Evolutionary conservation across 139 green algal species (phyloP).

Genomic region (Chlorella sp.): DNA sequence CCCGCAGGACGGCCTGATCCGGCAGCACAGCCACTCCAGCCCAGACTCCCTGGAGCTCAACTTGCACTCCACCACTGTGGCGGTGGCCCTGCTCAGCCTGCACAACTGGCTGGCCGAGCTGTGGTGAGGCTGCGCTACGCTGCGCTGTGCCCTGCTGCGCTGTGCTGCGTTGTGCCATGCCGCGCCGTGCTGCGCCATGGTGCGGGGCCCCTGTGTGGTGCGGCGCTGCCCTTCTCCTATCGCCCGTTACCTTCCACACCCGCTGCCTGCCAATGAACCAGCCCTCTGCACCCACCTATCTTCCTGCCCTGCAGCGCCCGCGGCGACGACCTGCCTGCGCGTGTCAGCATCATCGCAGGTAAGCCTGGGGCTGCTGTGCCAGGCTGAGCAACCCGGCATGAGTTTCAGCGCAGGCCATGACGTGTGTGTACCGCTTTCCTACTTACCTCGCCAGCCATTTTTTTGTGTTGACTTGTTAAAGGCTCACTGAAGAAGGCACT

Average conservation of each 20-base stretch:
- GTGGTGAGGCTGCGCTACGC: background rate
- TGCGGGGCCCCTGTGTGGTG: background rate
- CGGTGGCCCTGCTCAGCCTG: constrained; percentile 38
- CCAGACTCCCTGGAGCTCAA: constrained; percentile 8
- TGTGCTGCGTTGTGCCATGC: background rate
- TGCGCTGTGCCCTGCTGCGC: background rate
- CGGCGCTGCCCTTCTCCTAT: no score
- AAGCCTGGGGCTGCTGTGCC: background rate
- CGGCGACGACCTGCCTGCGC: background rate
- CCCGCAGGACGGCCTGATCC: constrained; percentile 9
- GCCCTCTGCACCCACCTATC: no score
- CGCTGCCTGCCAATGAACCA: no score
- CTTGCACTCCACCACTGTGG: constrained; percentile 35
- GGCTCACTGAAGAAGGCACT: no score
- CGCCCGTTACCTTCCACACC: no score
- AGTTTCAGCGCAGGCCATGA: no score
- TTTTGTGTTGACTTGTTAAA: no score
- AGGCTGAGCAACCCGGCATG: background rate
- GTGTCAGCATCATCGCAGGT: constrained; percentile 20
- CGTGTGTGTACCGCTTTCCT: no score
- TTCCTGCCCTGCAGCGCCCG: background rate
- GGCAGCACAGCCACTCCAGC: background rate
- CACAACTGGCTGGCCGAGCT: constrained; percentile 43
- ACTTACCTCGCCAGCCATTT: no score
- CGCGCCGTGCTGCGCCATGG: background rate